Percentiles rank a stretch among this genome's conserved stretches.
These are phyloP conservation scores for Papiliotrema terrestris DNA, from an alignment of 1,284 basidiomycete species.

Conservation along the genomic window DNA sequence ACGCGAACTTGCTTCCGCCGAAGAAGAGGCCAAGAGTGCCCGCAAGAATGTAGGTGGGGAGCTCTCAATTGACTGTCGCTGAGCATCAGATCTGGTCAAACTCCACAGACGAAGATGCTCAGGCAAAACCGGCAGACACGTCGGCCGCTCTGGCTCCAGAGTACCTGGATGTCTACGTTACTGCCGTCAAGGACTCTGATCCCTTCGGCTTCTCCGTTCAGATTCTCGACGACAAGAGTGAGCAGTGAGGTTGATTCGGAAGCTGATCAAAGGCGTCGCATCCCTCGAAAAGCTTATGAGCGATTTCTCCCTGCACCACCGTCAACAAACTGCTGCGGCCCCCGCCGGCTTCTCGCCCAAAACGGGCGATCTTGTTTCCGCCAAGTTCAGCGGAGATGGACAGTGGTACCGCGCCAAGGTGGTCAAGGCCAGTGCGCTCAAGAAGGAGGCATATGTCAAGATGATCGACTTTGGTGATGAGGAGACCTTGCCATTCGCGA, in stretches of 20 bases:
- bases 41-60: constrained; percentile 63
- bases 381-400: constrained; percentile 62
- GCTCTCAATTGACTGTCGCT: constrained; percentile 1
- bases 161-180: constrained; percentile 88
- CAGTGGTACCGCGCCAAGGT: constrained; percentile 93
- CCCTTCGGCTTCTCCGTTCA: constrained; percentile 89
- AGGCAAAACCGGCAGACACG: constrained; percentile 42
- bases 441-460: constrained; percentile 57
- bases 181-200: constrained; percentile 74
- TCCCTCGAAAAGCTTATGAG: constrained; percentile 89
- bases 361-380: constrained; percentile 84
- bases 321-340: constrained; percentile 56
- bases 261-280: constrained; percentile 62
- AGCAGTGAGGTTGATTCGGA: constrained; percentile 16
- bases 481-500: constrained; percentile 67
- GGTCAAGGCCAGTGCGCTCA: constrained; percentile 70
- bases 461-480: constrained; percentile 68
- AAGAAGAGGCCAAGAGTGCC: constrained; percentile 73
- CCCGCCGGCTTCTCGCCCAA: constrained; percentile 69
- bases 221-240: constrained; percentile 75
- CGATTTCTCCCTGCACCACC: constrained; percentile 83
- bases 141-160: constrained; percentile 65
- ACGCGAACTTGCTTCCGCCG: constrained; percentile 75
- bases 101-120: constrained; percentile 68
- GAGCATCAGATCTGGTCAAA: constrained; percentile 70